Base-by-base conservation (phyloP, 495 filamentous ascomycete species). In the Acidiella bohemica region DNA sequence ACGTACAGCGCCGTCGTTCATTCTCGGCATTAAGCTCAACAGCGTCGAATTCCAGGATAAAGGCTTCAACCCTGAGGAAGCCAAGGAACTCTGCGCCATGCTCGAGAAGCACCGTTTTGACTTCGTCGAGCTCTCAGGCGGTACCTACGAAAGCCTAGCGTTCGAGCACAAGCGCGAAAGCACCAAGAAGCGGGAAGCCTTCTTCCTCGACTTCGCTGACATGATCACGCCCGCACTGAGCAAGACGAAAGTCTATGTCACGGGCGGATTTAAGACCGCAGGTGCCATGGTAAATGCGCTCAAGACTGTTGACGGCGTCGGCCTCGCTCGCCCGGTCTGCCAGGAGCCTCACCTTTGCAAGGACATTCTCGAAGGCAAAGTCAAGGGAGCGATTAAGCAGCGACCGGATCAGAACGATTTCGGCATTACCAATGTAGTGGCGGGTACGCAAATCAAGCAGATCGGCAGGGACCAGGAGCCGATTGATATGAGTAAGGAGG, bases 161-260 rank as follows among this genome's bases (percentile, higher is more conserved):
- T 72, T 75, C 47, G 41, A 50, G 21, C 67, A 75, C 54, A 61
- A 66, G 49, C 55, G 62, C 12, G 72, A 76, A 44, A 67, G 60
- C 26, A 75, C 71, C 11, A 58, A 59, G 43, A 64, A 66, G 47
- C 62, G 77, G 4, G 76, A 80, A 53, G 65, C 72, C 4, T 78
- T 76, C 59, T 80, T 80, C 60, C 55, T 80, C 32, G 72, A 79
- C 12, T 79, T 78, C 42, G 76, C 76, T 3, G 68, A 78, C 27
- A 41, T 59, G 30, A 78, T 79, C 32, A 61, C 65, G 7, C 71
- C 69, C n/a, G 59, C 59, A 10, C 59, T 76, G 19, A 63, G 44
- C 17, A 63, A 70, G 50, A 72, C 71, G 10, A 72, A 66, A 50
- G 60, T 60, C 1, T 78, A 72, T 43, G 59, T 80, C 37, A 80